phyloP scores from a whole-genome alignment of 805 yeast genomes.

The Saturnispora saitoi region DNA sequence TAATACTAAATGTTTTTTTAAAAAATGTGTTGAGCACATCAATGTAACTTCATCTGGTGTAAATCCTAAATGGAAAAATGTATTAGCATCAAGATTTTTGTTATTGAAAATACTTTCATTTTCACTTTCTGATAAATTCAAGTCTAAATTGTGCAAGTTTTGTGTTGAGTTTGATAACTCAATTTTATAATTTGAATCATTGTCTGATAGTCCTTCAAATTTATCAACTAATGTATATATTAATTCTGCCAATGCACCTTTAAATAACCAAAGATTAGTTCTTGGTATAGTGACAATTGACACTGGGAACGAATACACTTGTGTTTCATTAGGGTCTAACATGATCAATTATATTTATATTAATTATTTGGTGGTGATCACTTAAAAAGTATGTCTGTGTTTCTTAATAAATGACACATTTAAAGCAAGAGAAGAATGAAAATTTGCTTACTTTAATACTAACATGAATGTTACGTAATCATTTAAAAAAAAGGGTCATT shows the following conservation, averaged over 20 bases:
- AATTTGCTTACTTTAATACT: no score
- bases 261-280: constrained; percentile 43
- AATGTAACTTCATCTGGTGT: constrained; percentile 57
- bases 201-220: constrained; percentile 14
- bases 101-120: not conserved
- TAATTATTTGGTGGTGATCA: no score
- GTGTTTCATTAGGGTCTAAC: constrained; percentile 29
- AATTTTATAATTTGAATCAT: constrained; percentile 6
- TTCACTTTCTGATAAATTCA: not conserved
- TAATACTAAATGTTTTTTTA: constrained; percentile 31
- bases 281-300: constrained; percentile 47
- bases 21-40: constrained; percentile 38
- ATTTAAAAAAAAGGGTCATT: not conserved
- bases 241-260: constrained; percentile 41
- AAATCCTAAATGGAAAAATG: constrained; percentile 52
- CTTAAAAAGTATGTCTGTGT: no score
- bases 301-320: constrained; percentile 37
- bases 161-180: constrained; percentile 8
- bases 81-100: constrained; percentile 30
- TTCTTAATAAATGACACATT: no score
- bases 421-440: no score
- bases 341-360: constrained; percentile 3
- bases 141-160: constrained; percentile 4
- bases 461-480: no score
- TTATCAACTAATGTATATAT: constrained; percentile 31